Percentiles rank a stretch among this genome's conserved stretches.
phyloP scores from a whole-genome alignment of 2,329 filamentous ascomycete species.

The Pyrenophora teres region DNA sequence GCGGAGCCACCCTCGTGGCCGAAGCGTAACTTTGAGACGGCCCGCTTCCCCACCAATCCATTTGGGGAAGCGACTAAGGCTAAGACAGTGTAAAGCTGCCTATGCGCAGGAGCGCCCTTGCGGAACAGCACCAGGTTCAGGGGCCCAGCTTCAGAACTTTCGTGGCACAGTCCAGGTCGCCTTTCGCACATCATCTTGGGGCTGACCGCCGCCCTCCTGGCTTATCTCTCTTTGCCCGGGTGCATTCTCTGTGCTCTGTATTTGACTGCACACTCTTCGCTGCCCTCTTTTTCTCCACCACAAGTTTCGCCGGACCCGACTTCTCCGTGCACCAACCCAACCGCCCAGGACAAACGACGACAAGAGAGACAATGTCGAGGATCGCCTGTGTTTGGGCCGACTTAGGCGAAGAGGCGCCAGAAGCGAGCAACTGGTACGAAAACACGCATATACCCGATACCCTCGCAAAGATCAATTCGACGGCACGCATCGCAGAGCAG shows the following conservation, averaged over 20 bases:
- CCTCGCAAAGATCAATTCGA: slow-evolving; percentile 10
- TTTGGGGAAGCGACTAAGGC: slow-evolving; percentile 1
- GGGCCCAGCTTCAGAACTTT: slow-evolving; percentile 1
- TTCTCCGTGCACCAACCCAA: not conserved
- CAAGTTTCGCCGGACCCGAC: not conserved
- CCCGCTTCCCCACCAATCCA: slow-evolving; percentile 1
- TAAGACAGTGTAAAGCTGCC: not conserved
- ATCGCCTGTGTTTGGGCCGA: slow-evolving; percentile 20
- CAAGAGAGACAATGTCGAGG: slow-evolving; percentile 13
- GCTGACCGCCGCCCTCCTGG: slow-evolving; percentile 4
- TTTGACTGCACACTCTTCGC: not conserved
- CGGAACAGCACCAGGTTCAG: slow-evolving; percentile 1
- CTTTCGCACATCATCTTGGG: not conserved
- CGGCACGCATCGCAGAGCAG: slow-evolving; percentile 12
- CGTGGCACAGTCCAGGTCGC: slow-evolving; percentile 7
- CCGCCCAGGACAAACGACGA: no score
- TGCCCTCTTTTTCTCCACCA: not conserved
- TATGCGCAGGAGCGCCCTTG: slow-evolving; percentile 1
- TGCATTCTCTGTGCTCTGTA: not conserved
- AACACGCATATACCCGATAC: slow-evolving; percentile 12
- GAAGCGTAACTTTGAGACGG: slow-evolving; percentile 1
- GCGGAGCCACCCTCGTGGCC: slow-evolving; percentile 7
- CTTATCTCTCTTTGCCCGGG: slow-evolving; percentile 1
- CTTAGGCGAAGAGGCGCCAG: slow-evolving; percentile 9
- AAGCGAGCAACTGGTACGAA: slow-evolving; percentile 15